Conservation (phyloP, 2,329 filamentous ascomycete genomes). For the Conoideocrella luteorostrata region DNA sequence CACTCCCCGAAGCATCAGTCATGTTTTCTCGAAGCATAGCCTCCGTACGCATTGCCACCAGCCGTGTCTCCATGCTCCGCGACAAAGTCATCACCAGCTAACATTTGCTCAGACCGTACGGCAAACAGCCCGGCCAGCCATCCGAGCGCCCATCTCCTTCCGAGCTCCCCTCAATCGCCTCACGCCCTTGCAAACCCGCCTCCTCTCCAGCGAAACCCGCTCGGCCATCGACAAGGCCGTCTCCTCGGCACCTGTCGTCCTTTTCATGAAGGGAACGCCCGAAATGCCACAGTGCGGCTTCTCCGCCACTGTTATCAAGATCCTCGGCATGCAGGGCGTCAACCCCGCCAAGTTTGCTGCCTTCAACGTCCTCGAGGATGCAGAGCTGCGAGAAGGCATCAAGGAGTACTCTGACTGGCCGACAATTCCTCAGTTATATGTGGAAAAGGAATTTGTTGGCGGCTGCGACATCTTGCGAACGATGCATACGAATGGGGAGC, state of each 20-base stretch:
- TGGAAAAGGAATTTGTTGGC: constrained; percentile 92
- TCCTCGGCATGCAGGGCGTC: constrained; percentile 88
- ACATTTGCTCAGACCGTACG: constrained; percentile 26
- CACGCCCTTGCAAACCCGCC: constrained; percentile 45
- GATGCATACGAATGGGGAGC: constrained; percentile 94
- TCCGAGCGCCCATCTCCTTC: constrained; percentile 14
- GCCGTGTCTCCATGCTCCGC: background rate
- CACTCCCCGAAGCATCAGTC: background rate
- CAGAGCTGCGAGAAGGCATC: constrained; percentile 81
- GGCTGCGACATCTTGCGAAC: constrained; percentile 96
- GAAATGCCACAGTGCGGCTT: constrained; percentile 96
- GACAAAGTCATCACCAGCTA: background rate
- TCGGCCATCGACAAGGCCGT: constrained; percentile 88
- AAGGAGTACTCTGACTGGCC: constrained; percentile 99
- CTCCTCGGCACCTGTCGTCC: constrained; percentile 78
- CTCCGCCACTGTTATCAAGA: constrained; percentile 90
- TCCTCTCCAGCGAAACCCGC: constrained; percentile 74
- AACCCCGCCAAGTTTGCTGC: constrained; percentile 95
- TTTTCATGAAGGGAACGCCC: constrained; percentile 99
- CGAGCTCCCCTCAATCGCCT: constrained; percentile 17
- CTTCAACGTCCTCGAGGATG: constrained; percentile 92
- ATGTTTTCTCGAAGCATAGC: constrained; percentile 20
- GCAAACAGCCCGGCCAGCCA: constrained; percentile 29
- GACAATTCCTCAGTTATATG: constrained; percentile 93
- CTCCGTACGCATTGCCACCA: constrained; percentile 18